Conservation (phyloP, 2,329 filamentous ascomycete species). For the Ascosphaera pollenicola region DNA sequence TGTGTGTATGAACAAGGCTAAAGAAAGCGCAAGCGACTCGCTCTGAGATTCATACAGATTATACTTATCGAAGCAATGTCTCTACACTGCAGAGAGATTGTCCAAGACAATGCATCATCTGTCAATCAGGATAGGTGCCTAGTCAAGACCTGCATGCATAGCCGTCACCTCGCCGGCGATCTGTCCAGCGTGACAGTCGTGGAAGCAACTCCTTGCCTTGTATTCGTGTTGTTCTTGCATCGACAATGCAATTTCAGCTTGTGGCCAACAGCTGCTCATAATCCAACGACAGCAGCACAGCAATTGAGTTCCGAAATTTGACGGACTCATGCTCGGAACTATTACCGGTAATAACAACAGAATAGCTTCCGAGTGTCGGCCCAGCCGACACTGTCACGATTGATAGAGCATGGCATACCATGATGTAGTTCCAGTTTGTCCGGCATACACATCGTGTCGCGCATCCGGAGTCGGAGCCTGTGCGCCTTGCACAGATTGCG, state of each 20-base stretch:
- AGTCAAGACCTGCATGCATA: neutral
- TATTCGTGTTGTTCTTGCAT: neutral
- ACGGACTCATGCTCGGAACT: no score
- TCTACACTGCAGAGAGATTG: no score
- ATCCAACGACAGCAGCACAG: neutral
- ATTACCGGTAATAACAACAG: no score
- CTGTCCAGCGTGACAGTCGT: neutral
- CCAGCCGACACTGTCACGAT: no score
- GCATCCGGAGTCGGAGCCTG: no score
- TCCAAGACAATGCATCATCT: neutral
- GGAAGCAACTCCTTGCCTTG: neutral
- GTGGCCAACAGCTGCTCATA: neutral
- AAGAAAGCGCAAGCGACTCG: neutral
- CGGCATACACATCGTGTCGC: no score
- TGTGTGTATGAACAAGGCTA: neutral
- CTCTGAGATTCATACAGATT: no score
- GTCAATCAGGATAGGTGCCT: neutral
- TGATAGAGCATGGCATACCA: no score
- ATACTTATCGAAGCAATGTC: no score
- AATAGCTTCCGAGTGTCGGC: no score
- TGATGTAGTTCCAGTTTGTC: no score
- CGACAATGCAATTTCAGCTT: neutral
- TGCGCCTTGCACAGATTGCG: neutral
- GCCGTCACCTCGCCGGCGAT: neutral
- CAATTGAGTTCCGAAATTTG: no score